These are phyloP conservation scores for Quercus berberidifolia DNA, from an alignment of 306 rosid species.

Conservation along the genomic window DNA sequence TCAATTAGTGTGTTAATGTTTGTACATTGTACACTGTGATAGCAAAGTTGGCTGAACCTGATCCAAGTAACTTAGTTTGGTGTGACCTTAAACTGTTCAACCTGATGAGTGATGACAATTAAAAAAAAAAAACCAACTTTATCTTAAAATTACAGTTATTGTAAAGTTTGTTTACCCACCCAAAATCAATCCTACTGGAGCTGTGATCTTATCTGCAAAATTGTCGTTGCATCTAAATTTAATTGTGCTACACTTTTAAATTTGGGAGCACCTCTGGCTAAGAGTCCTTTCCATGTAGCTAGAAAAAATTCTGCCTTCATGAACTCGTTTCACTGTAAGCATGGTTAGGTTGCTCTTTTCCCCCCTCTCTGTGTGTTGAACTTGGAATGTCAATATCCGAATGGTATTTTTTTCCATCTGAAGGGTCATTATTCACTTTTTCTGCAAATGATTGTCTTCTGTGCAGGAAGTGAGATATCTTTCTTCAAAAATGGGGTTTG, in stretches of 20 bases:
- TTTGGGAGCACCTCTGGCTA: neutral
- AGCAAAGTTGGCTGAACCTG: neutral
- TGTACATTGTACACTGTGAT: neutral
- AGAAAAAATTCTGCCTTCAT: neutral
- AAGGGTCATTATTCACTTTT: slow-evolving; percentile 1
- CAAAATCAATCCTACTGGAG: no score
- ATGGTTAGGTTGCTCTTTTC: neutral
- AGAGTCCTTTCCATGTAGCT: neutral
- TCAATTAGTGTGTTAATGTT: neutral
- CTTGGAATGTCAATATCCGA: neutral
- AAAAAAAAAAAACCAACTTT: neutral
- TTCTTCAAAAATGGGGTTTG: slow-evolving; percentile 87
- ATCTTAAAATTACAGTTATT: no score
- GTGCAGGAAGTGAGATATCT: slow-evolving; percentile 88
- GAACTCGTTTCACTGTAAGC: neutral
- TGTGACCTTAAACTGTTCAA: neutral
- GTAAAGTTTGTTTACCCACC: no score
- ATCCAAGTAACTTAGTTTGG: neutral
- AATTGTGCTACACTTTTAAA: neutral
- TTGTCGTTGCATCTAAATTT: neutral
- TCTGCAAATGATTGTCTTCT: slow-evolving; percentile 18
- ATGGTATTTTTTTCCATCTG: neutral
- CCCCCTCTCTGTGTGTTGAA: neutral
- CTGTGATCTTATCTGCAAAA: no score
- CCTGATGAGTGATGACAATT: neutral